A percentile compares a stretch with the other conserved stretches of the same genome.
These are phyloP conservation scores for Psilocybe azurescens DNA, from an alignment of 768 basidiomycete species.

Conservation along the genomic window DNA sequence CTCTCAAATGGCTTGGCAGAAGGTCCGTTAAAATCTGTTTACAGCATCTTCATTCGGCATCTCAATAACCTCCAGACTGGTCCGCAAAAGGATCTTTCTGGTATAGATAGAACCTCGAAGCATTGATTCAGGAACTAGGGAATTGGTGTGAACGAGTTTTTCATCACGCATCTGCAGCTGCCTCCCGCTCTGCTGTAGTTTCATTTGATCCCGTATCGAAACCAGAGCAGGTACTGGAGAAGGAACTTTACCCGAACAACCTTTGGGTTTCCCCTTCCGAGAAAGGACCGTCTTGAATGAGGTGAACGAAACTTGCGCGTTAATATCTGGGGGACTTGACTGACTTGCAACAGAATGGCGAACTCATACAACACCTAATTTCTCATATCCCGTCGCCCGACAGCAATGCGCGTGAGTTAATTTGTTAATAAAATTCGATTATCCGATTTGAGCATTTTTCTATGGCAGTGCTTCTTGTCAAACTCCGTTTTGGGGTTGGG, in stretches of 20 bases:
- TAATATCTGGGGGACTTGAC: conserved; percentile 22
- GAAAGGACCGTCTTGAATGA: conserved; percentile 62
- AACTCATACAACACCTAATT: conserved; percentile 57
- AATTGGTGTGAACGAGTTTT: conserved; percentile 66
- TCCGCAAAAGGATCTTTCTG: conserved; percentile 53
- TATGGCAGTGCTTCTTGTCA: conserved; percentile 59
- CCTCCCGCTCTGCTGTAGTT: conserved; percentile 62
- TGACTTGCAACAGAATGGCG: conserved; percentile 41
- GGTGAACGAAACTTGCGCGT: conserved; percentile 41
- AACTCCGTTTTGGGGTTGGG: conserved; percentile 53
- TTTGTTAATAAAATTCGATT: not conserved
- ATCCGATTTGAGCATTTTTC: conserved; percentile 12
- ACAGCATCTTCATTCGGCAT: conserved; percentile 3
- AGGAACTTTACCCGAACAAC: conserved; percentile 35
- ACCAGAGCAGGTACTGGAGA: conserved; percentile 34
- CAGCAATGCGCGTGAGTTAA: conserved; percentile 29
- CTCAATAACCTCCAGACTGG: conserved; percentile 41
- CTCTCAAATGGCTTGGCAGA: conserved; percentile 52
- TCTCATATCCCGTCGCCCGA: conserved; percentile 46
- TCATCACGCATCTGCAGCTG: conserved; percentile 62
- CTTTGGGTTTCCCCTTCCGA: conserved; percentile 36
- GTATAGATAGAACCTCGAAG: conserved; percentile 74
- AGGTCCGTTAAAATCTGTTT: conserved; percentile 44
- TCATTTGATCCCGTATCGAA: conserved; percentile 32
- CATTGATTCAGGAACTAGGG: conserved; percentile 66